These are phyloP conservation scores for Chlamydomonas incerta DNA, from an alignment of 139 green algal species.

Conservation along the genomic window DNA sequence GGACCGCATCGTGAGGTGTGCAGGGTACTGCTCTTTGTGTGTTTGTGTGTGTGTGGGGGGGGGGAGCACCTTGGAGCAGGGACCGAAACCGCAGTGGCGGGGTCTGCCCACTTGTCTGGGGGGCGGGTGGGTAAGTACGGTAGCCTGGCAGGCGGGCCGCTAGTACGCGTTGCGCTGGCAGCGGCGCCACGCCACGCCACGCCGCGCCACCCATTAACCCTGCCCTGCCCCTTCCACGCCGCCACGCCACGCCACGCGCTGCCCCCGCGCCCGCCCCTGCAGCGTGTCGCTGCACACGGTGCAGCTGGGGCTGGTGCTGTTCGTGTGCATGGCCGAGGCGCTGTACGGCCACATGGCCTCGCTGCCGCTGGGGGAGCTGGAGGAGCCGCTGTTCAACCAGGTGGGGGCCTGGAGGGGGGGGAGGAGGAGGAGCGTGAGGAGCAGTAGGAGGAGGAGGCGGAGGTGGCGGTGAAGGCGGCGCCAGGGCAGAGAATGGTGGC, in stretches of 20 bases:
- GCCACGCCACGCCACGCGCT: too few species aligned
- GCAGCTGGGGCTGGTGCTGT: slow-evolving; percentile 2
- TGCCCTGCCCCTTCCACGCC: background rate
- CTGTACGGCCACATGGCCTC: slow-evolving; percentile 33
- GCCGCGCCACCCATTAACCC: background rate
- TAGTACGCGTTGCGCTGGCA: too few species aligned
- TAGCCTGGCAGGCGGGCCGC: too few species aligned
- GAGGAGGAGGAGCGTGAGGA: background rate
- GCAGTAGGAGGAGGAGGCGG: too few species aligned
- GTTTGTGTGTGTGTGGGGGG: too few species aligned
- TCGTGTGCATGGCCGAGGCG: slow-evolving; percentile 33
- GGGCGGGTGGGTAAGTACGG: too few species aligned
- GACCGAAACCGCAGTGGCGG: too few species aligned
- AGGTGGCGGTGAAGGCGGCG: too few species aligned
- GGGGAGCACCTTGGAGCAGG: too few species aligned
- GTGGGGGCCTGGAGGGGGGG: background rate
- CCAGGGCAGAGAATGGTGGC: too few species aligned
- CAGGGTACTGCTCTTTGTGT: background rate
- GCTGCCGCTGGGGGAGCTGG: slow-evolving; percentile 26
- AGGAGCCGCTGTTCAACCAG: slow-evolving; percentile 39
- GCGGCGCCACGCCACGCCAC: too few species aligned
- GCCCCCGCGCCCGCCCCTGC: background rate
- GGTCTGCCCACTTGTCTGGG: too few species aligned
- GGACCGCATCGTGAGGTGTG: slow-evolving; percentile 35
- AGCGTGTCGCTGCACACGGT: slow-evolving; percentile 29